phyloP scores from a whole-genome alignment of 768 basidiomycete species.

The Hygrocybe punicea region DNA sequence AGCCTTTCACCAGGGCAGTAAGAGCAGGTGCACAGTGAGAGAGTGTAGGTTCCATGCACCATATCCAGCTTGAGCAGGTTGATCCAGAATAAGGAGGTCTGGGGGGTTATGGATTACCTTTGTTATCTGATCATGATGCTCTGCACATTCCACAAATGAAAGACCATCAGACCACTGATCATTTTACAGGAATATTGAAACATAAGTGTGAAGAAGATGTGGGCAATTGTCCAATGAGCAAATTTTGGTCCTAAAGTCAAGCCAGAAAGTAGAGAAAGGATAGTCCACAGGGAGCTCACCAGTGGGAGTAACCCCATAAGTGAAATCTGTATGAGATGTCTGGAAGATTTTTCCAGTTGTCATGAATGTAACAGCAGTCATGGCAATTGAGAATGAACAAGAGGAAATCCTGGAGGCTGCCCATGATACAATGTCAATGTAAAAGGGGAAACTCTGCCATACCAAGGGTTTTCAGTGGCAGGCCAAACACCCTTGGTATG shows the following conservation, averaged over 20 bases:
- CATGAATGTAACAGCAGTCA: neutral
- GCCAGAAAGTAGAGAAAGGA: neutral
- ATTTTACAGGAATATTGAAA: neutral
- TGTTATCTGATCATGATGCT: neutral
- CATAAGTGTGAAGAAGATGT: neutral
- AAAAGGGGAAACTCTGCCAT: no score
- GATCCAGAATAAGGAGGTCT: neutral
- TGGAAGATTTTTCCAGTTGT: neutral
- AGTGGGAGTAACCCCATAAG: neutral
- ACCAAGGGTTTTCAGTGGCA: no score
- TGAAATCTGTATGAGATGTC: neutral
- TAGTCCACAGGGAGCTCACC: neutral
- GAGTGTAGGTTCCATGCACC: no score
- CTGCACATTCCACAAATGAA: neutral
- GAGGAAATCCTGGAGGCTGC: no score
- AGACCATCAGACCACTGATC: neutral
- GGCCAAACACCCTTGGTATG: no score
- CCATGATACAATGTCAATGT: no score
- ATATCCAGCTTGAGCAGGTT: neutral
- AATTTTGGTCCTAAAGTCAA: neutral
- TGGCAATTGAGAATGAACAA: no score
- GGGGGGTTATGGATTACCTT: neutral
- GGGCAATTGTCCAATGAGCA: neutral
- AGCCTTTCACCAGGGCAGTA: no score
- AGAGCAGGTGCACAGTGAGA: no score